A percentile compares a stretch with the other conserved stretches of the same genome.
phyloP scores from a whole-genome alignment of 1,139 yeast genomes.

The Entelexis paramagnoliae region DNA sequence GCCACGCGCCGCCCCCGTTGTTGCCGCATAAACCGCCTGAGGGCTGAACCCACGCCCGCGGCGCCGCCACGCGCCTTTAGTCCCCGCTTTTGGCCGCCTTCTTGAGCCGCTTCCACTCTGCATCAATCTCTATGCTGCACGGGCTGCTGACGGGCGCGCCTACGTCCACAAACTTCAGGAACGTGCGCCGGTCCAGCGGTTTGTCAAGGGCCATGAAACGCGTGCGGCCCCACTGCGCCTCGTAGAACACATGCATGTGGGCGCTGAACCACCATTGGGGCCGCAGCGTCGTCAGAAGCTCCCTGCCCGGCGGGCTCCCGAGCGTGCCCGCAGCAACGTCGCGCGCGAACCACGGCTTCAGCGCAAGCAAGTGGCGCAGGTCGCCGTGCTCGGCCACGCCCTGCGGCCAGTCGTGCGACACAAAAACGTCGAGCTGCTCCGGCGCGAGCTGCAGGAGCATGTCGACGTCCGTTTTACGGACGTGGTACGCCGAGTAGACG shows the following conservation, averaged over 20 bases:
- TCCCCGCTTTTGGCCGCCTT: not conserved
- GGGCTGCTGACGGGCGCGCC: conserved; percentile 7
- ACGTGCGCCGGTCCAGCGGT: conserved; percentile 54
- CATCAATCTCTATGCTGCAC: not conserved
- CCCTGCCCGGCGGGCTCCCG: conserved; percentile 68
- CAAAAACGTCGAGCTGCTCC: conserved; percentile 40
- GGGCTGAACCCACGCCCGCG: too few species aligned
- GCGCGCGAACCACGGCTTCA: conserved; percentile 55
- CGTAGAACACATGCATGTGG: conserved; percentile 71
- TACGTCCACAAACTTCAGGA: conserved; percentile 38
- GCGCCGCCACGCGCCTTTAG: too few species aligned
- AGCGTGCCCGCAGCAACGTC: conserved; percentile 53
- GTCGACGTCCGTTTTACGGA: conserved; percentile 51
- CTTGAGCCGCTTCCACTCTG: not conserved
- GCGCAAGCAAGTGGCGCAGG: conserved; percentile 37
- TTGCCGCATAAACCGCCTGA: too few species aligned
- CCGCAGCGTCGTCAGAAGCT: conserved; percentile 42
- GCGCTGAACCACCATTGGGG: conserved; percentile 82
- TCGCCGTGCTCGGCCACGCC: conserved; percentile 65
- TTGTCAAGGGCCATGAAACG: conserved; percentile 75
- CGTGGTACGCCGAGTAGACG: conserved; percentile 61
- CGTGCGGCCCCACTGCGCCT: conserved; percentile 46
- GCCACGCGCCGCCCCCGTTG: too few species aligned
- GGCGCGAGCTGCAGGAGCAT: conserved; percentile 39
- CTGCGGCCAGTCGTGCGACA: conserved; percentile 94